Evolutionary conservation across 306 rosid genomes (phyloP), one percentile per base, ranked within the genome.

Genomic region (Macrotyloma uniflorum): DNA sequence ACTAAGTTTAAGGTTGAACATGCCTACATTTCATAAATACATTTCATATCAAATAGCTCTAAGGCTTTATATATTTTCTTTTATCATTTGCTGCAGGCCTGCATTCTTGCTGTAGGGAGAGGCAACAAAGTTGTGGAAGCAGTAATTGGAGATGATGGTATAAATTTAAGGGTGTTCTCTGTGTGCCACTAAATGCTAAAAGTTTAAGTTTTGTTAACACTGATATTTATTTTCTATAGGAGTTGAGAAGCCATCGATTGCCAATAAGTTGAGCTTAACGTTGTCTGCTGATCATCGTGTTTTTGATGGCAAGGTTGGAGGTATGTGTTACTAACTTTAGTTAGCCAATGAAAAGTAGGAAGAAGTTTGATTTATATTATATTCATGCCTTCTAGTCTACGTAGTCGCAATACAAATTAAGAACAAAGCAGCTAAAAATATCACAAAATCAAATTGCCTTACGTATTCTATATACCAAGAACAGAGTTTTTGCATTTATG

Each of bases 51-150:
- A n/a, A n/a, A n/a, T n/a, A 23, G 15, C 26, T 71, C 7, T 45
- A 14, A 26, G 24, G 12, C 49, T 64, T 14, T 58, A 30, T 45
- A 23, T 36, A 50, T 10, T 53, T 43, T 50, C 53, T 62, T 62
- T 68, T 47, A 66, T 83, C 50, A 68, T 78, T 67, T 84, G 58
- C 74, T 89, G 85, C 89, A 95, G 99, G 92, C 97, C 71, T 88
- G 99, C 79, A 95, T 95, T 83, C 96, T 95, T 70, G 99, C 99
- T 38, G 98, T 95, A 24, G 98, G 99, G 40, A 91, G 97, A 87
- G 99, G 99, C 85, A 95, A 86, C 86, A 90, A 91, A 88, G 96
- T 91, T 74, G 90, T 95, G 59, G 94, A 88, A 85, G 90, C 97
- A 46, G 88, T 86, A 51, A 79, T 83, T 51, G 98, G 91, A 74